A percentile compares a stretch with the other conserved stretches of the same genome.
Conservation (phyloP, 805 yeast genomes). For the Jamesozyma spencerorum region DNA sequence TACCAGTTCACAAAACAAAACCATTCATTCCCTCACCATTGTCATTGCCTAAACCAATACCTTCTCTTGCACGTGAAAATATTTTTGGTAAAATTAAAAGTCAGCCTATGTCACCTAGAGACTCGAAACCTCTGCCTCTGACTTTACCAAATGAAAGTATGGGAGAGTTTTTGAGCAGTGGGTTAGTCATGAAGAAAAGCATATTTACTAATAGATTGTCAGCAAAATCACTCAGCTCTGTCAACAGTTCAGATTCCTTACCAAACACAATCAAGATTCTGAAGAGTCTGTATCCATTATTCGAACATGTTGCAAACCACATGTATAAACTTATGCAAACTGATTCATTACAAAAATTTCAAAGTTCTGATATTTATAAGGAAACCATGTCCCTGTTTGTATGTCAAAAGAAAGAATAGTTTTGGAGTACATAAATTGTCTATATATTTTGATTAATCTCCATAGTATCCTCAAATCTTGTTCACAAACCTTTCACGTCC, state of each 20-base stretch:
- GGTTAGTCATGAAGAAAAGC: background rate
- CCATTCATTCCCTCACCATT: background rate
- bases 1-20: too few relatives aligned
- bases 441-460: too few relatives aligned
- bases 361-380: slow-evolving; percentile 34
- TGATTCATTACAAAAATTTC: slow-evolving; percentile 67
- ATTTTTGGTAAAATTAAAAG: background rate
- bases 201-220: background rate
- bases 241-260: slow-evolving; percentile 2
- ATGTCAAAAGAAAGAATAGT: background rate
- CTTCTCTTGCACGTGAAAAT: background rate
- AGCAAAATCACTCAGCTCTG: background rate
- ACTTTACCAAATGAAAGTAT: background rate
- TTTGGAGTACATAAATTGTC: too few relatives aligned
- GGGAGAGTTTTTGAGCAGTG: background rate
- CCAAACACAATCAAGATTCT: slow-evolving; percentile 30
- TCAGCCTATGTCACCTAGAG: slow-evolving; percentile 1
- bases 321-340: slow-evolving; percentile 54
- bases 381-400: slow-evolving; percentile 20
- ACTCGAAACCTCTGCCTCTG: slow-evolving; percentile 4
- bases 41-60: background rate
- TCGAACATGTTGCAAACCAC: slow-evolving; percentile 40
- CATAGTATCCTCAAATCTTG: too few relatives aligned
- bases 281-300: slow-evolving; percentile 34
- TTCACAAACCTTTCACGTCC: too few relatives aligned